Percentiles rank a stretch among this genome's conserved stretches.
Evolutionary conservation across 148 eudicot species (phyloP).

Genomic region (Nepenthes mirabilis): DNA sequence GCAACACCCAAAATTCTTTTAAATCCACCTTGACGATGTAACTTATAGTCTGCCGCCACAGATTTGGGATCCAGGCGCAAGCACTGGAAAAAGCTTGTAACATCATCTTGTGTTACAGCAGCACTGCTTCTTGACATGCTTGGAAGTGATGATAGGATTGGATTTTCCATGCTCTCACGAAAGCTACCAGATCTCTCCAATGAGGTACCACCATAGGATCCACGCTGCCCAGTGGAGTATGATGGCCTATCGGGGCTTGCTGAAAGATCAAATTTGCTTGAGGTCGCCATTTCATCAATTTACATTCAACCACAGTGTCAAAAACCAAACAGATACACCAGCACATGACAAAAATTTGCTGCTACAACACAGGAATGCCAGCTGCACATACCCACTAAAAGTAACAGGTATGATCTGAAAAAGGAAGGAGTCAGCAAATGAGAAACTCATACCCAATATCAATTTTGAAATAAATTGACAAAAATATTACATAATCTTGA

Average conservation of each 20-base stretch:
- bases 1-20: conserved; percentile 27
- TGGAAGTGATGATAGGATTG: conserved; percentile 42
- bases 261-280: conserved; percentile 51
- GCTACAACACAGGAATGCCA: neutral
- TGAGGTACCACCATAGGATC: conserved; percentile 27
- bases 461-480: no score
- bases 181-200: conserved; percentile 59
- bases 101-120: conserved; percentile 37
- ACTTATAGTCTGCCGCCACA: conserved; percentile 28
- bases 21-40: conserved; percentile 31
- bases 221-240: conserved; percentile 36
- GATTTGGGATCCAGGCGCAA: conserved; percentile 47
- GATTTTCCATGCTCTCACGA: conserved; percentile 50
- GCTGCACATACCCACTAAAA: no score
- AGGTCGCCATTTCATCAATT: conserved; percentile 49
- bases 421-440: no score
- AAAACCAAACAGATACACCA: conserved; percentile 16
- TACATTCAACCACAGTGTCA: conserved; percentile 20
- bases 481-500: no score
- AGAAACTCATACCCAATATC: no score
- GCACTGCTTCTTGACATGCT: conserved; percentile 56
- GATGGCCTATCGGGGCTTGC: conserved; percentile 46
- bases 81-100: conserved; percentile 40
- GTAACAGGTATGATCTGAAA: no score
- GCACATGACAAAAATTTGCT: conserved; percentile 36